Evolutionary conservation across 768 basidiomycete genomes (phyloP), one percentile per base, ranked within the genome.

Genomic region (Boletales sp.): DNA sequence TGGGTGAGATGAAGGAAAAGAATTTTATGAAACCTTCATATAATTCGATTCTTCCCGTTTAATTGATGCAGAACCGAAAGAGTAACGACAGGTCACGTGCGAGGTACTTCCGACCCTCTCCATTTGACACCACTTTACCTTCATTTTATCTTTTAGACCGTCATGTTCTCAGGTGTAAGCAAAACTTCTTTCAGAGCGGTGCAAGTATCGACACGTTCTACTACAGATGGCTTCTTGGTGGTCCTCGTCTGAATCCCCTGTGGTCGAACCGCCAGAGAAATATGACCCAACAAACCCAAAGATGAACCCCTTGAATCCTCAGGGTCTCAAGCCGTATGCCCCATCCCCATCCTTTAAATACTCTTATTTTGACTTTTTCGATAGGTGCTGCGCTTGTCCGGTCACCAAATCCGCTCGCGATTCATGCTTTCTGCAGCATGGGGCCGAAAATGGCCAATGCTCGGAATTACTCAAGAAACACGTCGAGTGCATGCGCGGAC

Each of bases 341-440:
- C 9, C 18, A 15, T 31, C 42, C 24, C 17, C 9, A 27, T 32
- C 9, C 4, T 2, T 17, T 17, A 5, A 1, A 1, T 19, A 13
- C 8, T 15, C 47, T 14, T 12, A 4, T 13, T 21, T 15, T 57
- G 27, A 64, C 17, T 49, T 47, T 36, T 12, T 44, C 54, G 24
- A 27, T 27, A 98, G 95, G 60, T 98, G 95, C 60, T 97, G 95
- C 63, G 95, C 94, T 38, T 98, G 95, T 64, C 94, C 93, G 2
- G 79, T 92, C 59, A 95, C 94, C 3, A 98, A 98, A 68, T 80
- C 86, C 2, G 79, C 78, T n/a, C 80, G 97, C 11, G 97, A 99
- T 68, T 86, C 94, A 56, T 99, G 97, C 70, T 98, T 97, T 76
- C 74, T 98, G 52, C 80, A 82, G 50, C 62, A 77, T 5, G 69